Evolutionary conservation across 495 filamentous ascomycete genomes (phyloP), one percentile per base, ranked within the genome.

Genomic region (Jackrogersella minutella): DNA sequence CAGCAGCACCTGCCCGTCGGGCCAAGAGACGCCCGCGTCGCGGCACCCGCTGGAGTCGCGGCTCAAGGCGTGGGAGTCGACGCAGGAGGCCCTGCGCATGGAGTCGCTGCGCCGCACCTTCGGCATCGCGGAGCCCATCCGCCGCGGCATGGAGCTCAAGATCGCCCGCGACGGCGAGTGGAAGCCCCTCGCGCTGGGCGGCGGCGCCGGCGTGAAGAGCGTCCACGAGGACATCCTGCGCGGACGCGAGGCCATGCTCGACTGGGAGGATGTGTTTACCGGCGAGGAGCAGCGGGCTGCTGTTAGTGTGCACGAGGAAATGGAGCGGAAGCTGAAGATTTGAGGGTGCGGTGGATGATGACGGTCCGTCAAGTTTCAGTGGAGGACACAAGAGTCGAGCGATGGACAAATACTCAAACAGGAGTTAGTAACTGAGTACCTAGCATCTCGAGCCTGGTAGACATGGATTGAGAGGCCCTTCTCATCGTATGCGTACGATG

Each of bases 61-160:
- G 58, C 89, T 99, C 52, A 82, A 87, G 76, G 79, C 85, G 44
- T 99, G 94, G 94, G 82, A 86, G 69, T 81, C 87, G 33, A 96
- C 93, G 55, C 94, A 97, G 77, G 90, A 97, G 71, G 73, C 78
- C 3, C 74, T 97, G 75, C 93, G 94, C 81, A 96, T 96, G 92
- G 87, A 93, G 79, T 78, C 83, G 30, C 85, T 97, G 74, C 86
- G 93, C 43, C 91, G 92, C 56, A 86, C 89, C 30, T 97, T 90
- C 76, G 94, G 94, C 41, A 92, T 97, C 58, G 91, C 89, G n/a
- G 94, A 97, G 85, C 93, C 94, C 8, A 86, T 97, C 64, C 86
- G 91, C 13, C 87, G 94, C n/a, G 90, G 89, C 33, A 99, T 99
- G 94, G 94, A 99, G 82, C 80, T 96, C 71, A 91, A 90, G 84